These are phyloP conservation scores for Cytospora schulzeri DNA, from an alignment of 2,329 filamentous ascomycete species.

Conservation along the genomic window DNA sequence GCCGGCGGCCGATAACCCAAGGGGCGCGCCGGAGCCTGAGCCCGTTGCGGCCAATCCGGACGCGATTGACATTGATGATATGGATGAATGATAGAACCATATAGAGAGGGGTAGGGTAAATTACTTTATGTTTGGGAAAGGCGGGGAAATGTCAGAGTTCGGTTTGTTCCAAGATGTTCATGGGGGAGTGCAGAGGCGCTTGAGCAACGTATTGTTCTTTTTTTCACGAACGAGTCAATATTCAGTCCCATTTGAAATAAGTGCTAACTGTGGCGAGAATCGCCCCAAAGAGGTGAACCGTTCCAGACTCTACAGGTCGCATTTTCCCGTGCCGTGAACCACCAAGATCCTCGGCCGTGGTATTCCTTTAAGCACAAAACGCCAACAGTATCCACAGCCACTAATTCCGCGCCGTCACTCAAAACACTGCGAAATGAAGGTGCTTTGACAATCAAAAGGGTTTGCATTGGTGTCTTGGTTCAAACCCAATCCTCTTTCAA, in stretches of 20 bases:
- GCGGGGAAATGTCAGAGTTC: slow-evolving; percentile 2
- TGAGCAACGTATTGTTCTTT: not conserved
- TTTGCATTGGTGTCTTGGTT: not conserved
- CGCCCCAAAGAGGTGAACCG: not conserved
- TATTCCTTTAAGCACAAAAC: not conserved
- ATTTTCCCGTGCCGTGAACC: not conserved
- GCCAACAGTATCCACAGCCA: not conserved
- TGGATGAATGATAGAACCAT: slow-evolving; percentile 57
- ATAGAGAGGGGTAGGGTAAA: slow-evolving; percentile 7
- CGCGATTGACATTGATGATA: slow-evolving; percentile 77
- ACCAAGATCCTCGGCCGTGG: not conserved
- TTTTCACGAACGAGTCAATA: slow-evolving; percentile 11
- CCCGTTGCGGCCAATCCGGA: slow-evolving; percentile 72
- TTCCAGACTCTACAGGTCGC: not conserved
- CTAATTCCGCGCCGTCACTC: not conserved
- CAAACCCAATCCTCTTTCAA: not conserved
- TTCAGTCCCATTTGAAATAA: slow-evolving; percentile 20
- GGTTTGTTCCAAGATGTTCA: slow-evolving; percentile 3
- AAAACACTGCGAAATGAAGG: not conserved
- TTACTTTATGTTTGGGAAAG: not conserved
- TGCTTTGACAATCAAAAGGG: not conserved
- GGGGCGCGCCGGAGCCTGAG: slow-evolving; percentile 51
- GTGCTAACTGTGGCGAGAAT: not conserved
- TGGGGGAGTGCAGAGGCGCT: not conserved
- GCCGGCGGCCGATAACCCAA: slow-evolving; percentile 74